A percentile compares a stretch with the other conserved stretches of the same genome.
Evolutionary conservation across 139 green algal genomes (phyloP).

Genomic region (Ettlia oleoabundans): DNA sequence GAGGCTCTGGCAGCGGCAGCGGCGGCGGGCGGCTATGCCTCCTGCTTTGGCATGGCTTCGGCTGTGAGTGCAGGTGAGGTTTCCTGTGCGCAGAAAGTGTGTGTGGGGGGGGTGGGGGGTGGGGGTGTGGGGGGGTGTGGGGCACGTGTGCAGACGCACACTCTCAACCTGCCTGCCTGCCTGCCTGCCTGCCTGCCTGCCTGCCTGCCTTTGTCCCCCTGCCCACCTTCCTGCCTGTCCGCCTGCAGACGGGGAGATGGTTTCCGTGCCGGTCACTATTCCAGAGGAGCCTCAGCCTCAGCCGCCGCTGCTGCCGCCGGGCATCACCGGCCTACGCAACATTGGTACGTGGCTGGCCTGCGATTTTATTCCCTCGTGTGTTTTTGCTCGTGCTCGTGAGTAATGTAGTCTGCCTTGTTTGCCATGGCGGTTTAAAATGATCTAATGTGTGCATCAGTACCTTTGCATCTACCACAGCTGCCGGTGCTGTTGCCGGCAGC

Average conservation of each 20-base stretch:
- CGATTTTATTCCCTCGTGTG: too few relatives aligned
- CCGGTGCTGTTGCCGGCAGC: too few relatives aligned
- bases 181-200: not conserved
- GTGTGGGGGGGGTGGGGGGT: not conserved
- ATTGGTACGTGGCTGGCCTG: conserved; percentile 30
- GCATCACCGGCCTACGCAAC: conserved; percentile 44
- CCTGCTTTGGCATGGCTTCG: conserved; percentile 5
- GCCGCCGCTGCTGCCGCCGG: conserved; percentile 7
- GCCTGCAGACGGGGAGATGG: not conserved
- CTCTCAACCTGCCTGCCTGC: not conserved
- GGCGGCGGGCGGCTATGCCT: not conserved
- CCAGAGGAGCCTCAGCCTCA: conserved; percentile 2
- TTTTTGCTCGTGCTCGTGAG: too few relatives aligned
- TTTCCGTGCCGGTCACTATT: not conserved
- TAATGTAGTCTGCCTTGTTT: too few relatives aligned
- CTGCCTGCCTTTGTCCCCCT: not conserved
- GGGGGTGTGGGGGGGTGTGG: not conserved
- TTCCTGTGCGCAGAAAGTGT: not conserved
- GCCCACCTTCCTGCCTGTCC: too few relatives aligned
- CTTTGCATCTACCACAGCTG: too few relatives aligned
- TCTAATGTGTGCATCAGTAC: too few relatives aligned
- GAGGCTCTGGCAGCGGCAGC: not conserved
- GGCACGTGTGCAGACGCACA: not conserved
- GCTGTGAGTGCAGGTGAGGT: not conserved
- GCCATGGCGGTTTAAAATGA: too few relatives aligned